A percentile compares a stretch with the other conserved stretches of the same genome.
Conservation (phyloP, 352 stramenopile species). For the Phytophthora foliorum region DNA sequence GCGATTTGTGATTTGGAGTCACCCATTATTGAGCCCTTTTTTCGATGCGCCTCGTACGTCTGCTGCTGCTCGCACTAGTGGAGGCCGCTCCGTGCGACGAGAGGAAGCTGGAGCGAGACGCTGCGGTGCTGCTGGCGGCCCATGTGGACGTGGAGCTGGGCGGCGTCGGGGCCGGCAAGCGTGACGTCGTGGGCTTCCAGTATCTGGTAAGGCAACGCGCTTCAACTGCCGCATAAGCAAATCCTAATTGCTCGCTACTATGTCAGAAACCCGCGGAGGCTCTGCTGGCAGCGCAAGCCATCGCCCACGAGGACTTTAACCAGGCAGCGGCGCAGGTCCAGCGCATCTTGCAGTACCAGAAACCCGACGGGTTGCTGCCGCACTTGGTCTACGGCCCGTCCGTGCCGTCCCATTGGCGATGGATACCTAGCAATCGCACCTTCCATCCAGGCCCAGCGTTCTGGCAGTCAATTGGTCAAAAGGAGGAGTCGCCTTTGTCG, state of each 20-base stretch:
- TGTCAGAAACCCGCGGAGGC: slow-evolving; percentile 76
- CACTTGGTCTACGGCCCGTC: slow-evolving; percentile 84
- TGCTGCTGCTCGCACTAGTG: slow-evolving; percentile 19
- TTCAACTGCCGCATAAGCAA: background rate
- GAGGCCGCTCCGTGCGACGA: slow-evolving; percentile 54
- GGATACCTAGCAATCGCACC: slow-evolving; percentile 75
- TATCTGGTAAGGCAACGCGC: slow-evolving; percentile 58
- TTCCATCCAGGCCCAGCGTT: slow-evolving; percentile 87
- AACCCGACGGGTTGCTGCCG: slow-evolving; percentile 61
- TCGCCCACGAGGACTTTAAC: slow-evolving; percentile 82
- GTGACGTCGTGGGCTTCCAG: slow-evolving; percentile 74
- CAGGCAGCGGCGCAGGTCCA: slow-evolving; percentile 68
- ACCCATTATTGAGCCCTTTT: no score
- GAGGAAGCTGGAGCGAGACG: slow-evolving; percentile 53
- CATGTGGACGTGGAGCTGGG: slow-evolving; percentile 79
- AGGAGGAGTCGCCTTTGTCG: background rate
- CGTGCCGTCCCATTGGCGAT: slow-evolving; percentile 52
- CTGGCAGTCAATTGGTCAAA: slow-evolving; percentile 37
- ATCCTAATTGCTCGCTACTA: background rate
- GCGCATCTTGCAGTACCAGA: slow-evolving; percentile 75
- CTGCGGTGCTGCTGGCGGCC: slow-evolving; percentile 44
- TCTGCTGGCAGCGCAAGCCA: slow-evolving; percentile 80
- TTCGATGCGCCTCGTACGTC: slow-evolving; percentile 4
- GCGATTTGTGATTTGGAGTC: no score
- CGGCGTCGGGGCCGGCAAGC: slow-evolving; percentile 63